Base-by-base conservation (phyloP, 257 asterid species). In the Prunella vulgaris region DNA sequence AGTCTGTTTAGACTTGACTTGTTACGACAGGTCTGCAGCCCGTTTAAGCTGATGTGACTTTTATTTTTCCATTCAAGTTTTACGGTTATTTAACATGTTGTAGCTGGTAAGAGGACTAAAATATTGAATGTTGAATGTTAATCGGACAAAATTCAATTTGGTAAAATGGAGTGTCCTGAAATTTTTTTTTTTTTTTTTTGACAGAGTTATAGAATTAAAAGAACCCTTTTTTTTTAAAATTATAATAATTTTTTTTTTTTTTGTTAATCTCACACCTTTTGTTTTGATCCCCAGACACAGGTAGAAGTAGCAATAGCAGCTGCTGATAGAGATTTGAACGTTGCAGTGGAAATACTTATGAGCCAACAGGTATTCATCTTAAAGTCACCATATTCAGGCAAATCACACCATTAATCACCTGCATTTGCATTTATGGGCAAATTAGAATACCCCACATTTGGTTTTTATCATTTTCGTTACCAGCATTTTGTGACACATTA, bases 281-380 rank as follows among this genome's bases (percentile, higher is more conserved):
- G 2, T 30, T 42, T 49, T 74, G n/a, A n/a, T n/a, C n/a, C n/a
- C 54, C 90, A 89, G 99, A 91, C 96, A 62, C 99, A 94, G 76
- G 96, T 88, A 38, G 99, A 94, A 83, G 87, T 94, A 60, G 99
- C 99, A 52, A 54, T 91, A 44, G 90, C 96, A 42, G 99, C 99
- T 40, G 96, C 96, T 33, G 97, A 94, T 53, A 89, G 97, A 65
- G 95, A 94, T 79, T 64, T 92, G 73, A 87, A 84, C 57, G 88
- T 91, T 40, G 96, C 99, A 2, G 96, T 85, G 14, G 97, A 91
- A 83, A 91, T 91, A 79, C 93, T 91, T n/a, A 88, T 87, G 96
- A 89, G 87, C 81, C 99, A 94, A 74, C 96, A 90, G 95, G 98
- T 92, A 80, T 14, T 72, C 18, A 27, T 74, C 53, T 9, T 25